These are phyloP conservation scores for Fusarium sp. DNA, from an alignment of 2,329 filamentous ascomycete species.

Conservation along the genomic window DNA sequence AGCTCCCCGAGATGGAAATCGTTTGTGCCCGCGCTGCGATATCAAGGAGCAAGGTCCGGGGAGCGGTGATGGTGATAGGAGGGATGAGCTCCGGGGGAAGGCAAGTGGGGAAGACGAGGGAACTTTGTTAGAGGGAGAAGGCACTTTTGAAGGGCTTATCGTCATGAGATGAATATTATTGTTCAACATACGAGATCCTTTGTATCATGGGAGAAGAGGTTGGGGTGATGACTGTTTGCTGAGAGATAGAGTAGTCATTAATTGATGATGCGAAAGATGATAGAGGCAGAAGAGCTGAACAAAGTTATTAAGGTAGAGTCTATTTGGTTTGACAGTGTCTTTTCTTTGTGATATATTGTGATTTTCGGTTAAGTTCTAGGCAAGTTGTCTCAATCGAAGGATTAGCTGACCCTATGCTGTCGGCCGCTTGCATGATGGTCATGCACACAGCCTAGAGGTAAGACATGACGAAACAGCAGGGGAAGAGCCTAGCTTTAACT, in stretches of 20 bases:
- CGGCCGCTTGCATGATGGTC: neutral
- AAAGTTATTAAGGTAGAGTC: no score
- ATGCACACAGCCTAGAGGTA: neutral
- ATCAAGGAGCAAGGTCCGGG: slow-evolving; percentile 18
- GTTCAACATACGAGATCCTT: slow-evolving; percentile 4
- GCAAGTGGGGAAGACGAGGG: slow-evolving; percentile 25
- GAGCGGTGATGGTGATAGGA: slow-evolving; percentile 27
- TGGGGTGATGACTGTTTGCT: neutral
- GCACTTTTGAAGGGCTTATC: slow-evolving; percentile 28
- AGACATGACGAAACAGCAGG: no score
- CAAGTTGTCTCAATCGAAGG: neutral
- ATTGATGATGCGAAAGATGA: neutral
- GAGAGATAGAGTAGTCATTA: neutral
- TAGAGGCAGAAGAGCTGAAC: neutral
- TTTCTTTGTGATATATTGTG: neutral
- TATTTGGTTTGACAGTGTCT: neutral
- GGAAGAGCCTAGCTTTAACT: neutral
- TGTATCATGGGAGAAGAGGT: neutral
- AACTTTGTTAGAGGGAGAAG: slow-evolving; percentile 32
- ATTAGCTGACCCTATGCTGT: neutral
- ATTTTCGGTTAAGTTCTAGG: neutral
- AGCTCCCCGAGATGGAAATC: slow-evolving; percentile 2
- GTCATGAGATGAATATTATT: neutral
- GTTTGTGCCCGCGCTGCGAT: slow-evolving; percentile 4
- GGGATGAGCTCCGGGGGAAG: neutral